Base-by-base conservation (phyloP, 2,329 filamentous ascomycete genomes). In the Aspergillus latus region DNA sequence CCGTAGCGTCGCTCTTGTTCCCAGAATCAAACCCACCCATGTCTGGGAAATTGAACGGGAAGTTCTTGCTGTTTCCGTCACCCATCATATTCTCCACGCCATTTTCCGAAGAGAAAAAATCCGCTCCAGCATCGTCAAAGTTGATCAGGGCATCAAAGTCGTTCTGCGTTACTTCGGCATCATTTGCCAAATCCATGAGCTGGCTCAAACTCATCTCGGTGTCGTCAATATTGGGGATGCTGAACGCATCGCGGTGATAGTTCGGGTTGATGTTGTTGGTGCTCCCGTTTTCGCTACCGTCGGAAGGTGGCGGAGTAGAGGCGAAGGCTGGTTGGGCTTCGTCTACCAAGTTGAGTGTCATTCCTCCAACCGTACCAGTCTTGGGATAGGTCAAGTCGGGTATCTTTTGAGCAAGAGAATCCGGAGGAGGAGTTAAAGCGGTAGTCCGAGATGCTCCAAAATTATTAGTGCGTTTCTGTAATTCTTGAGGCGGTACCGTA, bases 121-220 rank as follows among this genome's bases (percentile, higher is more conserved):
- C 73, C 15, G 64, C 68, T 1, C 66, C 64, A 1, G 69, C 68
- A 47, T 77, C 76, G 42, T 79, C 76, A 49, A 78, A 74, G 55
- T 78, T 77, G 60, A 79, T 76, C 52, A 78, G 59, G 0, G 75
- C 74, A 53, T 79, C 76, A 29, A 79, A 75, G 53, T 78, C 76
- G 49, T 76, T 75, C 53, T 77, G 73, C 2, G 71, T 76, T 21
- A 76, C 74, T 55, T 77, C 74, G 5, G 72, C 74, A 47, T 76
- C 74, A 49, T 77, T 76, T 29, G 75, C 75, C 28, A 77, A 60
- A 56, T 75, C 73, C 69, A 76, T 76, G 32, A 77, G 65, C 48
- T 76, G 69, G 40, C 69, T 73, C 3, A 77, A 63, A 49, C 69
- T 75, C 56, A 75, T 57, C 32, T 76, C 71, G 3, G 68, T 57